Evolutionary conservation across 768 basidiomycete genomes (phyloP).

Genomic region (Pleurotus cornucopiae): DNA sequence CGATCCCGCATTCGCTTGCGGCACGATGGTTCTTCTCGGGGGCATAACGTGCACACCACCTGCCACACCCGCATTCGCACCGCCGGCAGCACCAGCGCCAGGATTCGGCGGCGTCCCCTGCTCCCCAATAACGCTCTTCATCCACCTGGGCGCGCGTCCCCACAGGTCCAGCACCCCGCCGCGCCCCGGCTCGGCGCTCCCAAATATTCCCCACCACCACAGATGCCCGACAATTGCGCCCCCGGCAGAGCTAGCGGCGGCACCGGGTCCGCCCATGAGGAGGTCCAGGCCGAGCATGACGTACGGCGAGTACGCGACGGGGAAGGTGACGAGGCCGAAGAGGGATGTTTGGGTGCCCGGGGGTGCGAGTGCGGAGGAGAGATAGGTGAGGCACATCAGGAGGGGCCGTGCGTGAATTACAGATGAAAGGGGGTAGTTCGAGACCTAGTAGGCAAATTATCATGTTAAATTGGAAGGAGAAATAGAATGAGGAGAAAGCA

Average conservation of each 20-base stretch:
- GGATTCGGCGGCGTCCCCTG: constrained; percentile 20
- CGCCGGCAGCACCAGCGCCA: constrained; percentile 28
- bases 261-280: constrained; percentile 52
- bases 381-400: constrained; percentile 63
- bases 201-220: constrained; percentile 78
- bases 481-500: not conserved
- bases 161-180: constrained; percentile 35
- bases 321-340: constrained; percentile 75
- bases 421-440: constrained; percentile 60
- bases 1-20: constrained; percentile 3
- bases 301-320: constrained; percentile 70
- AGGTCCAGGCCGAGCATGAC: constrained; percentile 71
- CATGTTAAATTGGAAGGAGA: not conserved
- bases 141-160: constrained; percentile 58
- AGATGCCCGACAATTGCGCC: constrained; percentile 76
- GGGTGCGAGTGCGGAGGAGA: constrained; percentile 63
- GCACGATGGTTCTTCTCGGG: constrained; percentile 33
- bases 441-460: constrained; percentile 20
- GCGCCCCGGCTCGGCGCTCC: constrained; percentile 37
- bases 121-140: constrained; percentile 47
- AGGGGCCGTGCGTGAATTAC: constrained; percentile 61
- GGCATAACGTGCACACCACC: constrained; percentile 57
- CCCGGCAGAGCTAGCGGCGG: constrained; percentile 53
- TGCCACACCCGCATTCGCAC: constrained; percentile 33
- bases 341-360: constrained; percentile 66